Evolutionary conservation across 768 basidiomycete genomes (phyloP), one percentile per base, ranked within the genome.

Genomic region (Hygrocybe punicea): DNA sequence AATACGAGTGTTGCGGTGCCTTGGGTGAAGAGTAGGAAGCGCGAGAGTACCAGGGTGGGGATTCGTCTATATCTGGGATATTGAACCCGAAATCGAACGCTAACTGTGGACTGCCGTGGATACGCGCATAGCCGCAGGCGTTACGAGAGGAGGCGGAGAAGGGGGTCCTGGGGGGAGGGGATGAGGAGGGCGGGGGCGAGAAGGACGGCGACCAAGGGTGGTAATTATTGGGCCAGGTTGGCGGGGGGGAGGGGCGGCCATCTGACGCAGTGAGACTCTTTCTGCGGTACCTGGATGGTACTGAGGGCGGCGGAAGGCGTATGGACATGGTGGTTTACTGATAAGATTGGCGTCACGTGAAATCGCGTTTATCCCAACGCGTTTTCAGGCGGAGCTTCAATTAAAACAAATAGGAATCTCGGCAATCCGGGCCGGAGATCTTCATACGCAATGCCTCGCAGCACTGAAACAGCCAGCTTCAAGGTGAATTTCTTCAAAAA

Each of bases 381-480:
- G 75, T 75, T 47, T 47, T 47, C 6, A 23, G 21, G 66, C 60
- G 67, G 61, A 51, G 39, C 8, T 50, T 34, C 17, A 6, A 14
- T 6, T 19, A 42, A 42, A 21, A 42, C 19, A 21, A 16, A 16
- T 4, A 16, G 40, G 16, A 4, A 37, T 58, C 33, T 58, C 51
- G 19, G 46, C 21, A 47, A n/a, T 13, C 21, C 45, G n/a, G 17
- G n/a, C 11, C n/a, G 14, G 42, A 29, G 44, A 5, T 53, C 57
- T 14, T 61, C 67, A 76, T n/a, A n/a, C n/a, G n/a, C 57, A 36
- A 87, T 87, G 86, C 81, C 86, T 64, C 81, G 84, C 62, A 77
- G 81, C 42, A 66, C 81, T 66, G 85, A 84, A 64, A 87, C 86
- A 7, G 79, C 84, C 1, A 81, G 82, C 62, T 87, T 84, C 74